Evolutionary conservation across 2,329 filamentous ascomycete species (phyloP), one percentile per base, ranked within the genome.

Genomic region (Fusarium cicatricum): DNA sequence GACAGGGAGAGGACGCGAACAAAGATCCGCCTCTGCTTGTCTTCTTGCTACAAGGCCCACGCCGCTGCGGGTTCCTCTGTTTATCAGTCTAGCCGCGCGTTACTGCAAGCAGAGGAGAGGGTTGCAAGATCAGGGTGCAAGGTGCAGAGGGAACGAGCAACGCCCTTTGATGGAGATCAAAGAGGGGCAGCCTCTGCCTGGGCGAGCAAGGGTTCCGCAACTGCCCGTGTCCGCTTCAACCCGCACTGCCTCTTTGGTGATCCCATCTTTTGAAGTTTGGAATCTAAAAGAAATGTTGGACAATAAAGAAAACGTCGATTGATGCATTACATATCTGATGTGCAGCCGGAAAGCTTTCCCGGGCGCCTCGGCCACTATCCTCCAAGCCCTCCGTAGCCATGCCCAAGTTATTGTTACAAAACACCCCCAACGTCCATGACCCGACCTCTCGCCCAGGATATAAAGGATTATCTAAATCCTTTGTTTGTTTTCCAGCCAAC

Each of bases 391-490:
- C 56, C 60, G 60, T 36, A 40, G 60, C 58, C 55, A 60, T 65
- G 58, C 65, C 55, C 51, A 64, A 66, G 52, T 53, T 61, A 62
- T 55, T 55, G 39, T 62, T 66, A 66, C 64, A 62, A 62, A 47
- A 55, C 54, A 49, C 33, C 55, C 34, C 52, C 51, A 52, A 55
- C 56, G 33, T 51, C 50, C 52, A 48, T 46, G 50, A 62, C 59
- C 60, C 52, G 48, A 61, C 55, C 55, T 52, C 56, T 61, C 60
- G 55, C 55, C 64, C 64, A 60, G 66, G 69, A 70, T 71, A 72
- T 70, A 75, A 76, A 78, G 76, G 77, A 77, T 72, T 81, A 80
- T 79, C 79, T 81, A 81, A 82, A 69, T 76, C 77, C 77, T 76
- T 75, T 75, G 60, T 62, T 72, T 75, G 71, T 70, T 71, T 72